Evolutionary conservation across 495 filamentous ascomycete species (phyloP).

Genomic region (Podospora pseudoanserina): DNA sequence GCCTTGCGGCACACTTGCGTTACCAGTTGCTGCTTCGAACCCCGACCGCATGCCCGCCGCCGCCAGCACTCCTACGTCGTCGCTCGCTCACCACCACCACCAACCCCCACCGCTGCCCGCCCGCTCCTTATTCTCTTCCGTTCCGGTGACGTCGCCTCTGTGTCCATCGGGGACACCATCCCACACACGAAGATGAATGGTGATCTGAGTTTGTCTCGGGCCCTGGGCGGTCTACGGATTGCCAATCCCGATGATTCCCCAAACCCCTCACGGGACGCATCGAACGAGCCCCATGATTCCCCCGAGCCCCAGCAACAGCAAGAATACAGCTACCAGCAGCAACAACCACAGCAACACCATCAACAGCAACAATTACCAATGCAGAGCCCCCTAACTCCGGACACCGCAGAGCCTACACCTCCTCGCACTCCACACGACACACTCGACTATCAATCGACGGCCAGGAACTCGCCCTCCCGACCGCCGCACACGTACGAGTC

Average conservation of each 20-base stretch:
- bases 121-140: constrained; percentile 3
- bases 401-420: constrained; percentile 1
- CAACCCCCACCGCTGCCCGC: neutral
- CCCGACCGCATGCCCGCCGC: constrained; percentile 16
- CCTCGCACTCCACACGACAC: constrained; percentile 13
- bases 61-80: neutral
- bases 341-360: constrained; percentile 7
- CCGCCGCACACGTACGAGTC: constrained; percentile 37
- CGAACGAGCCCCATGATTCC: constrained; percentile 29
- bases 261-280: constrained; percentile 46
- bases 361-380: neutral
- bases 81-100: constrained; percentile 1
- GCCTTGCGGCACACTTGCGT: constrained; percentile 9
- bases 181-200: constrained; percentile 64
- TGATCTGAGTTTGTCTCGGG: constrained; percentile 88
- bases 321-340: neutral
- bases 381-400: neutral
- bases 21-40: neutral
- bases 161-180: constrained; percentile 3
- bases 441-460: constrained; percentile 17
- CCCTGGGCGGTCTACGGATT: constrained; percentile 90
- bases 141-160: constrained; percentile 14
- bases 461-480: constrained; percentile 32
- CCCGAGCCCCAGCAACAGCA: constrained; percentile 9
- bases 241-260: constrained; percentile 91